Evolutionary conservation across 148 eudicot genomes (phyloP).

Genomic region (Polygonum maritimum): DNA sequence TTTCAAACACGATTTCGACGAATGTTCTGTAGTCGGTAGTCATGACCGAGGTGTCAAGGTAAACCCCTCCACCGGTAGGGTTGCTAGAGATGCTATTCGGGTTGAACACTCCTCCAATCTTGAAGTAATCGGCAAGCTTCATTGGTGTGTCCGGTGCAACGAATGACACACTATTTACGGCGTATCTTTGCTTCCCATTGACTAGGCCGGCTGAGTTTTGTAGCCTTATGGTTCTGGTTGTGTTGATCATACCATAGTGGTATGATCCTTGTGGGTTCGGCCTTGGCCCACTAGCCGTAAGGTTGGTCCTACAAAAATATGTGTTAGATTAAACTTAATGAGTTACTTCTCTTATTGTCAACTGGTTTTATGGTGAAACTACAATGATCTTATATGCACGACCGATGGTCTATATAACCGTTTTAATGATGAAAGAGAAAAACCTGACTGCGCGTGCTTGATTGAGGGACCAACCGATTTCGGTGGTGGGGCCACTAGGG

Average conservation of each 20-base stretch:
- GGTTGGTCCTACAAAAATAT: slow-evolving; percentile 5
- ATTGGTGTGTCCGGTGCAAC: neutral
- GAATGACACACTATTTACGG: slow-evolving; percentile 4
- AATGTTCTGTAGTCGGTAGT: slow-evolving; percentile 11
- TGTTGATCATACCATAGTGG: slow-evolving; percentile 14
- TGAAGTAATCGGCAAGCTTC: slow-evolving; percentile 17
- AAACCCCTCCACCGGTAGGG: slow-evolving; percentile 10
- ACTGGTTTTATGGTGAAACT: too few relatives aligned
- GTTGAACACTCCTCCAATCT: slow-evolving; percentile 15
- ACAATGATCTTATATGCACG: neutral
- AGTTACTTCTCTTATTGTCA: too few relatives aligned
- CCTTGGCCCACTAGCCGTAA: slow-evolving; percentile 18
- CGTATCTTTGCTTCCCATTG: slow-evolving; percentile 15
- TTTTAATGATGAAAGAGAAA: neutral
- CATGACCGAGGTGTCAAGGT: slow-evolving; percentile 17
- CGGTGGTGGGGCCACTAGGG: neutral
- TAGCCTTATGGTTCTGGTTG: neutral
- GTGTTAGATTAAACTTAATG: neutral
- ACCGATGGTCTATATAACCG: too few relatives aligned
- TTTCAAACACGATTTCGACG: slow-evolving; percentile 14
- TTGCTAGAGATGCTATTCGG: slow-evolving; percentile 7
- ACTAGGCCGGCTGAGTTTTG: slow-evolving; percentile 12
- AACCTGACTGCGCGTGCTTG: neutral
- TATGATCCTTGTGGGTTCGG: slow-evolving; percentile 19
- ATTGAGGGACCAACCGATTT: neutral